Evolutionary conservation across 768 basidiomycete species (phyloP).

Genomic region (Xanthoconium purpureum): DNA sequence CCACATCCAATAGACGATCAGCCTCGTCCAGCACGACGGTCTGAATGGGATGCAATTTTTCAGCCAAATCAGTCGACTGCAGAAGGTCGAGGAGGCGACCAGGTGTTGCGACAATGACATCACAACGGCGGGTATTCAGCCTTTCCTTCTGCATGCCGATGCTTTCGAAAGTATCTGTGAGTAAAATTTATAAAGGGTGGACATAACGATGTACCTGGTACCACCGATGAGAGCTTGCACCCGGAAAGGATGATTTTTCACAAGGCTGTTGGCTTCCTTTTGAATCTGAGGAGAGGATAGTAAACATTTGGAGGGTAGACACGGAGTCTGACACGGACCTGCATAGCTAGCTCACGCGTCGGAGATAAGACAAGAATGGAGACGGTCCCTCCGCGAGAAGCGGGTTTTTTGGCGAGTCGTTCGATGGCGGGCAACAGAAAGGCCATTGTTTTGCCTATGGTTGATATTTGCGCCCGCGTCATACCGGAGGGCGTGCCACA

Average conservation of each 20-base stretch:
- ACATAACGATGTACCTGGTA: conserved; percentile 37
- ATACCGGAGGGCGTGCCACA: conserved; percentile 9
- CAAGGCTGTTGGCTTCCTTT: conserved; percentile 54
- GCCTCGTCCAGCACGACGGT: conserved; percentile 70
- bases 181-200: background rate
- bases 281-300: conserved; percentile 46
- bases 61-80: conserved; percentile 39
- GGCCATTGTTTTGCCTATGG: conserved; percentile 62
- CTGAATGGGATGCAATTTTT: conserved; percentile 38
- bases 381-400: conserved; percentile 25
- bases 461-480: background rate
- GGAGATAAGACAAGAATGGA: conserved; percentile 69
- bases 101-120: conserved; percentile 72
- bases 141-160: conserved; percentile 26
- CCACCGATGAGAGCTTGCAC: conserved; percentile 56
- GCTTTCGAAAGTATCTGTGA: conserved; percentile 13
- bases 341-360: conserved; percentile 70
- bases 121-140: conserved; percentile 31
- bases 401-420: conserved; percentile 49
- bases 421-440: conserved; percentile 78
- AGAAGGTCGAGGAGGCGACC: conserved; percentile 74
- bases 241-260: conserved; percentile 40
- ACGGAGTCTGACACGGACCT: conserved; percentile 43
- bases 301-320: background rate
- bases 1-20: conserved; percentile 70